These are phyloP conservation scores for Aspergillus baeticus DNA, from an alignment of 495 filamentous ascomycete genomes.

Conservation along the genomic window DNA sequence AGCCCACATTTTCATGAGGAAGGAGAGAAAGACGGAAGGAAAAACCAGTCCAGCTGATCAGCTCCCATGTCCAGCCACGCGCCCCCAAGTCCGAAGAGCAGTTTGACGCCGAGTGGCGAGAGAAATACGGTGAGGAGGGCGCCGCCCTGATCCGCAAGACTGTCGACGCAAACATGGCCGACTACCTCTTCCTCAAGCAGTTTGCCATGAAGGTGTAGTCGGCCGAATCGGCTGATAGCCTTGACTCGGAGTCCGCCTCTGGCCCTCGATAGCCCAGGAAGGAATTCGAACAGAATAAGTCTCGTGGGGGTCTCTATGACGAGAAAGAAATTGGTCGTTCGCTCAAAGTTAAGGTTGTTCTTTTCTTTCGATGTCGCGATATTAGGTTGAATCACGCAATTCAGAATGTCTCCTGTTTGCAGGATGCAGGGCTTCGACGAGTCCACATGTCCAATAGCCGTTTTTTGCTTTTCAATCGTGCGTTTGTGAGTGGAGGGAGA, in stretches of 20 bases:
- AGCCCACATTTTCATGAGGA: not conserved
- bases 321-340: constrained; percentile 4
- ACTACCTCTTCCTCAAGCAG: constrained; percentile 90
- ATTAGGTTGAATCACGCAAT: constrained; percentile 3
- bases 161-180: constrained; percentile 74
- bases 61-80: constrained; percentile 28
- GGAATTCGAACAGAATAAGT: not conserved
- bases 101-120: constrained; percentile 74
- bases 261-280: too few relatives aligned
- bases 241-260: too few relatives aligned
- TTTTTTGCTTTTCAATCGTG: not conserved
- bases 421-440: not conserved
- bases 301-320: constrained; percentile 3
- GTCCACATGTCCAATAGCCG: not conserved
- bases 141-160: constrained; percentile 72
- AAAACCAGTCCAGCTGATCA: constrained; percentile 5
- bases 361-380: not conserved
- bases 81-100: constrained; percentile 61
- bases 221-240: not conserved
- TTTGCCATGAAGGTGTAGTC: constrained; percentile 71
- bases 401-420: not conserved
- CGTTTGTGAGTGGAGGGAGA: constrained; percentile 10
- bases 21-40: not conserved
- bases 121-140: constrained; percentile 77
- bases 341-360: not conserved